phyloP scores from a whole-genome alignment of 2,329 filamentous ascomycete species.

The Epichloe elymi region DNA sequence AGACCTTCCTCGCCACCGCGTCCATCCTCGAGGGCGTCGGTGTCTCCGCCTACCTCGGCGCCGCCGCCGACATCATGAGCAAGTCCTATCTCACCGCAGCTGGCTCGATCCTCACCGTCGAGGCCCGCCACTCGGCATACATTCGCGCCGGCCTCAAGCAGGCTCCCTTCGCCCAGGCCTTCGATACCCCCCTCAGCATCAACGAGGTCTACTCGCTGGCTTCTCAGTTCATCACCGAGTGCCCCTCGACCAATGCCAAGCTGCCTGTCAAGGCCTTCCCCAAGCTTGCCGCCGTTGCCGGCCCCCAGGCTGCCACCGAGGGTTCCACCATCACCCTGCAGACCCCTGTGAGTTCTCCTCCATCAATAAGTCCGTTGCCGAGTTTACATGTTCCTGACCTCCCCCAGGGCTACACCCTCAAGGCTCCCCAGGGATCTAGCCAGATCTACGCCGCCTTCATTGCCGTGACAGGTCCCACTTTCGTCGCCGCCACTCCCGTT shows the following conservation, averaged over 20 bases:
- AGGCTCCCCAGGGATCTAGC: neutral
- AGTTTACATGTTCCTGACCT: neutral
- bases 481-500: slow-evolving; percentile 1
- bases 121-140: slow-evolving; percentile 50
- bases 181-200: slow-evolving; percentile 47
- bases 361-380: no score
- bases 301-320: slow-evolving; percentile 11
- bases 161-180: slow-evolving; percentile 43
- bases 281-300: slow-evolving; percentile 21
- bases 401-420: slow-evolving; percentile 2
- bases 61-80: slow-evolving; percentile 44
- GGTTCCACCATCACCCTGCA: slow-evolving; percentile 14
- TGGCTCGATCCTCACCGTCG: slow-evolving; percentile 48
- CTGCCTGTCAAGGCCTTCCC: slow-evolving; percentile 53
- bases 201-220: slow-evolving; percentile 53
- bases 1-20: slow-evolving; percentile 46
- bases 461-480: slow-evolving; percentile 6
- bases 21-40: slow-evolving; percentile 53
- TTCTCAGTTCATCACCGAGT: slow-evolving; percentile 44
- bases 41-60: slow-evolving; percentile 51
- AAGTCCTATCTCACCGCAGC: slow-evolving; percentile 46
- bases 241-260: slow-evolving; percentile 38
- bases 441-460: slow-evolving; percentile 4
- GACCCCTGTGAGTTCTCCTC: slow-evolving; percentile 10
- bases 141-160: slow-evolving; percentile 36